Evolutionary conservation across 345 rosid species (phyloP).

Genomic region (Salix dunnii): DNA sequence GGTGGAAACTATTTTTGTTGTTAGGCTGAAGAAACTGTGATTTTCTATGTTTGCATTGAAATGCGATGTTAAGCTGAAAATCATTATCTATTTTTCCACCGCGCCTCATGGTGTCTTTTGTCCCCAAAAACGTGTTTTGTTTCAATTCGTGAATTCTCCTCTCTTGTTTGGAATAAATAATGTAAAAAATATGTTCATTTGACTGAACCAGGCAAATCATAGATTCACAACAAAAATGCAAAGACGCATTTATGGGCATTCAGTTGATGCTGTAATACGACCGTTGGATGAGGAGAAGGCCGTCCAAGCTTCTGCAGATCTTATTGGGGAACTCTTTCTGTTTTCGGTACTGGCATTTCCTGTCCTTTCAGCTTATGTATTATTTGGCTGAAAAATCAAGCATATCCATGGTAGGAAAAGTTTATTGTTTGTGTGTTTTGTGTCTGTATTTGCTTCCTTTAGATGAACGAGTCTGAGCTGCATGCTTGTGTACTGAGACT

Average conservation of each 20-base stretch:
- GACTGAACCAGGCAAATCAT: slow-evolving; percentile 57
- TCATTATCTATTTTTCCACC: too few relatives aligned
- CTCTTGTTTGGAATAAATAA: not conserved
- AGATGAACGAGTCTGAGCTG: not conserved
- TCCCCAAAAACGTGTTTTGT: not conserved
- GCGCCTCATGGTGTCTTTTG: too few relatives aligned
- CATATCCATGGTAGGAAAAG: not conserved
- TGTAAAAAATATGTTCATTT: not conserved
- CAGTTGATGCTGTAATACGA: slow-evolving; percentile 61
- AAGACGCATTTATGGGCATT: slow-evolving; percentile 62
- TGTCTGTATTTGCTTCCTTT: not conserved
- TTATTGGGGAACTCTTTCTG: slow-evolving; percentile 76
- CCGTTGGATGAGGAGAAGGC: slow-evolving; percentile 85
- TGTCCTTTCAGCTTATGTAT: not conserved
- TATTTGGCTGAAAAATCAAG: not conserved
- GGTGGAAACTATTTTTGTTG: not conserved
- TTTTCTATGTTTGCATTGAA: too few relatives aligned
- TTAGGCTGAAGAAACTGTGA: not conserved
- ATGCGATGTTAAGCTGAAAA: too few relatives aligned
- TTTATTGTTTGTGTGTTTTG: not conserved
- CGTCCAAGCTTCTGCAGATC: slow-evolving; percentile 82
- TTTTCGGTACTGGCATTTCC: slow-evolving; percentile 45
- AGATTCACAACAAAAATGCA: slow-evolving; percentile 61
- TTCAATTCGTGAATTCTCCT: not conserved
- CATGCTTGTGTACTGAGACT: too few relatives aligned